These are phyloP conservation scores for Eucalyptus victrix DNA, from an alignment of 345 rosid genomes.

Conservation along the genomic window DNA sequence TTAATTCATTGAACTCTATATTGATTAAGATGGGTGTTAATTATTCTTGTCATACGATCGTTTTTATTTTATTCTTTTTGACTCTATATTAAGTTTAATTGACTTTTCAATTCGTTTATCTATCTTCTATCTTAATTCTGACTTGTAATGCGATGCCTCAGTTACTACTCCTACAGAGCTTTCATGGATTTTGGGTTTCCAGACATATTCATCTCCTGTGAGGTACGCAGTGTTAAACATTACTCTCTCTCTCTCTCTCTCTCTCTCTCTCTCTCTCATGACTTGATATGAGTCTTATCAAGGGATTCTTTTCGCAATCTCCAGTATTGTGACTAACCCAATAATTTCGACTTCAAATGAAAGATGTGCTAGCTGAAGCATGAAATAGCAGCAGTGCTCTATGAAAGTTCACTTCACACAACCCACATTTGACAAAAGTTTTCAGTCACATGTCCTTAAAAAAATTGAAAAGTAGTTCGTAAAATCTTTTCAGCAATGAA, in stretches of 20 bases:
- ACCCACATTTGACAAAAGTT: neutral
- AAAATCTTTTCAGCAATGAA: neutral
- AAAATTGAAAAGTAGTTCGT: neutral
- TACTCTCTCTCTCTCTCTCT: too few species aligned
- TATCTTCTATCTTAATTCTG: neutral
- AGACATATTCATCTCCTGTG: slow-evolving; percentile 78
- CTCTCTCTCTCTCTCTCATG: neutral
- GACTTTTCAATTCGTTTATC: neutral
- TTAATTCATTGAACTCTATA: neutral
- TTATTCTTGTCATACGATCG: neutral
- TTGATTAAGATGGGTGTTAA: neutral
- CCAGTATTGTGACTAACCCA: neutral
- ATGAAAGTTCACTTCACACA: neutral
- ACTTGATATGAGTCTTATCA: neutral
- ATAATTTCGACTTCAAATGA: neutral
- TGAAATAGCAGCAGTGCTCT: neutral
- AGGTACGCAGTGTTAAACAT: slow-evolving; percentile 38
- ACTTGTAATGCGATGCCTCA: slow-evolving; percentile 11
- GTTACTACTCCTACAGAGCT: slow-evolving; percentile 86
- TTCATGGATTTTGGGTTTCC: slow-evolving; percentile 78
- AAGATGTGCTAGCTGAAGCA: neutral
- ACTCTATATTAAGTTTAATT: neutral
- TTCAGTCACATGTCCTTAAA: neutral
- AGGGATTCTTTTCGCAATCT: neutral
- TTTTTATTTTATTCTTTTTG: neutral